Base-by-base conservation (phyloP, 2,329 filamentous ascomycete species). In the Gaeumannomyces sp. region DNA sequence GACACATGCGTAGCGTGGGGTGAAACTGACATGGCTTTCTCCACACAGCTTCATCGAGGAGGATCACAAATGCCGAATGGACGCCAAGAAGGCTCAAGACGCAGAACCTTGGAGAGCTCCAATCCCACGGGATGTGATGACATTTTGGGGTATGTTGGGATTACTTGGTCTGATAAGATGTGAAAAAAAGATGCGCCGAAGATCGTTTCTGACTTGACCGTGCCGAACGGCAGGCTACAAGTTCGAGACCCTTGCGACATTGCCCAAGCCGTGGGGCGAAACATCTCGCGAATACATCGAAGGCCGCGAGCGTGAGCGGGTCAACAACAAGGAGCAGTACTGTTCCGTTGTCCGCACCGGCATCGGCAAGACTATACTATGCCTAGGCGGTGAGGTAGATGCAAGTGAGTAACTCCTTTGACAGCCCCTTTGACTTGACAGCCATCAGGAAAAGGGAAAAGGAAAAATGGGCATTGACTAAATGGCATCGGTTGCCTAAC, bases 381-480 rank as follows among this genome's bases (percentile, higher is more conserved):
- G 97, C 66, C 83, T 99, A 1, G 95, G 92, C 31, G 95, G 95
- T 45, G 95, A 99, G 79, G 94, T 99, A 25, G 95, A 99, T 76
- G 91, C 90, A 50, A 86, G 92, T 90, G 82, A 74, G 80, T 76
- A 66, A 58, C 64, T n/a, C n/a, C n/a, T n/a, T n/a, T n/a, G n/a
- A n/a, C n/a, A n/a, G n/a, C 2, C 33, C 33, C 33, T 35, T 10
- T 58, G 33, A 35, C 33, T 35, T 35, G 8, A 28, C 29, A 10
- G 8, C 35, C 25, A 22, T 29, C 13, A 35, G 33, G 33, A 35
- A 35, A 4, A 35, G 33, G 33, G n/a, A n/a, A n/a, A n/a, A n/a
- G n/a, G n/a, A n/a, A n/a, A n/a, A n/a, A n/a, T n/a, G n/a, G n/a
- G n/a, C n/a, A n/a, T 13, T 45, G 38, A 45, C 38, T 19, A 6